These are phyloP conservation scores for Prunus mira DNA, from an alignment of 306 rosid genomes.

Conservation along the genomic window DNA sequence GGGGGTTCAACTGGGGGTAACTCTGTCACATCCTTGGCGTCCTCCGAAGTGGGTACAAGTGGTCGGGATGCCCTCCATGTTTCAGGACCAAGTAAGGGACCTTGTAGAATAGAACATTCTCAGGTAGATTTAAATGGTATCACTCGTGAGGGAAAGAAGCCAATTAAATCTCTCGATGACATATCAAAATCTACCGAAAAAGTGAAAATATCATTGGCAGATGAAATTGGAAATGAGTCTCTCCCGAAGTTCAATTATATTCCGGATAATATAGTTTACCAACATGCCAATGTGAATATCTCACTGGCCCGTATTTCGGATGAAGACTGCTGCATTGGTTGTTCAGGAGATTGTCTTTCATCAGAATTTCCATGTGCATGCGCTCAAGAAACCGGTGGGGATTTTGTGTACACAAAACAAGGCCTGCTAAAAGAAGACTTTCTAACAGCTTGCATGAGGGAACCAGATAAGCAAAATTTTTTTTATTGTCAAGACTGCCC, in stretches of 20 bases:
- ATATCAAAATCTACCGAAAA: constrained; percentile 75
- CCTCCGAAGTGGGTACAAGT: background rate
- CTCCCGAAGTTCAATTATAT: constrained; percentile 76
- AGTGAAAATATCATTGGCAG: constrained; percentile 56
- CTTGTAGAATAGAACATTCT: background rate
- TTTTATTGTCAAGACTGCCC: constrained; percentile 80
- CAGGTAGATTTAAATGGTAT: constrained; percentile 10
- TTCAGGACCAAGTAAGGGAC: constrained; percentile 11
- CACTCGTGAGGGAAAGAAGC: constrained; percentile 23
- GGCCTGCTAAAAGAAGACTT: constrained; percentile 74
- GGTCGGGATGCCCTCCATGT: background rate
- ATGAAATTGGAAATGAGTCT: constrained; percentile 47
- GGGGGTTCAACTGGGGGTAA: constrained; percentile 15
- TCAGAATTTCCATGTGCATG: constrained; percentile 78
- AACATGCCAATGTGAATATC: constrained; percentile 66
- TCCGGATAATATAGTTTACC: constrained; percentile 60
- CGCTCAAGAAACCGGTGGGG: constrained; percentile 93
- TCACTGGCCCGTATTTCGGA: constrained; percentile 85
- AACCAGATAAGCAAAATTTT: constrained; percentile 46
- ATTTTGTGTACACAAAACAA: constrained; percentile 67
- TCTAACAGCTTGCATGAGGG: constrained; percentile 38
- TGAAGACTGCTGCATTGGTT: constrained; percentile 69
- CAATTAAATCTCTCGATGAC: constrained; percentile 35
- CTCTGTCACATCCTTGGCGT: constrained; percentile 14
- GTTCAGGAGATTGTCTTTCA: constrained; percentile 73